phyloP scores from a whole-genome alignment of 1,284 basidiomycete species.

The Irpex lacteus region DNA sequence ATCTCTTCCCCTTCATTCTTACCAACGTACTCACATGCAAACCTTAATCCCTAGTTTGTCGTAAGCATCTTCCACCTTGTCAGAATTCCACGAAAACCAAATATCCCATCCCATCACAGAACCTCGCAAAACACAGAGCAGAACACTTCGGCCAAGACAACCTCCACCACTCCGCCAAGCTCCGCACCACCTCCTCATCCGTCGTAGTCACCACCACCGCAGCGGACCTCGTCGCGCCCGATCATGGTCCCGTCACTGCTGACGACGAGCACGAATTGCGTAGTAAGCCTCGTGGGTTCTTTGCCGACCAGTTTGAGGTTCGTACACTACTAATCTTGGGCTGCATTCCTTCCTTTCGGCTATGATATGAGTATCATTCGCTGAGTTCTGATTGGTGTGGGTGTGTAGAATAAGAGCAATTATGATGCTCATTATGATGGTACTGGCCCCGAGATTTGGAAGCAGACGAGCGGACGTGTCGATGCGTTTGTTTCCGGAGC shows the following conservation, averaged over 20 bases:
- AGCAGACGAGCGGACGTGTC: constrained; percentile 82
- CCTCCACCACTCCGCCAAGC: constrained; percentile 19
- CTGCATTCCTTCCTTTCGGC: too few species aligned
- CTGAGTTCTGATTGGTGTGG: background rate
- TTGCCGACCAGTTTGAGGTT: constrained; percentile 95
- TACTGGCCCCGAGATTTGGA: constrained; percentile 95
- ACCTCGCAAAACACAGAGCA: constrained; percentile 78
- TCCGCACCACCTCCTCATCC: constrained; percentile 32
- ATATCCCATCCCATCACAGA: constrained; percentile 42
- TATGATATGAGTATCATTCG: too few species aligned
- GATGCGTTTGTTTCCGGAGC: constrained; percentile 95
- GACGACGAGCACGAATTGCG: constrained; percentile 42
- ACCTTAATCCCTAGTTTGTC: constrained; percentile 8
- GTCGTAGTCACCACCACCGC: constrained; percentile 59
- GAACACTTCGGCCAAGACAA: constrained; percentile 62
- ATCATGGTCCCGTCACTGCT: constrained; percentile 35
- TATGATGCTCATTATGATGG: constrained; percentile 87
- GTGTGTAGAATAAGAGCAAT: constrained; percentile 78
- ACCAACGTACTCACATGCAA: too few species aligned
- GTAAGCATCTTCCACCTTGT: constrained; percentile 1
- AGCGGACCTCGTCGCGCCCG: constrained; percentile 31
- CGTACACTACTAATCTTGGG: background rate
- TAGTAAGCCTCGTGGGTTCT: constrained; percentile 69
- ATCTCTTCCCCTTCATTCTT: constrained; percentile 22
- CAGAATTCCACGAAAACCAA: background rate